Evolutionary conservation across 1,139 yeast species (phyloP), one percentile per base, ranked within the genome.

Genomic region (Eremothecium cymbalariae): DNA sequence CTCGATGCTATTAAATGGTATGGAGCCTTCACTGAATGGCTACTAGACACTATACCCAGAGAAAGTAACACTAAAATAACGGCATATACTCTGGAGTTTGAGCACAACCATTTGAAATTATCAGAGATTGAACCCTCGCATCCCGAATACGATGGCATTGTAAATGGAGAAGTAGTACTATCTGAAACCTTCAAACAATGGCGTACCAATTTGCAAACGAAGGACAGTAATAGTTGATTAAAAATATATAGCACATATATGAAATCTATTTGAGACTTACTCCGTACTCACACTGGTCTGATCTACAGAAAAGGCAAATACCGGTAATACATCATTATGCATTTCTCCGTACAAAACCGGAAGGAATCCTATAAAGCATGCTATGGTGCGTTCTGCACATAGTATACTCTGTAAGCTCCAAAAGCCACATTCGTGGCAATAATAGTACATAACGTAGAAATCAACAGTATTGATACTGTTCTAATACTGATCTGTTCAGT

Each of bases 1-100:
- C 70, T 78, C 55, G 82, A 77, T 42, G 79, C 93, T 3, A 66
- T 86, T 39, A 81, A 78, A 50, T 86, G 93, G 74, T 84, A 84
- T 55, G 90, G 88, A 4, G 88, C 93, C 0, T 72, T 79, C 21
- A 64, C 85, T 33, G 85, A 81, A 38, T 88, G 95, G 95, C 55
- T 86, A 13, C 60, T 63, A 32, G 67, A 65, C 16, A 65, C 63
- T 18, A 62, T 85, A 14, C 78, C 82, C 16, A 59, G 65, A 9
- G 76, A 71, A 38, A 64, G 60, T 26, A 31, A 36, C 3, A 34
- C 41, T 11, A 68, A 64, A 24, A 45, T 61, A 2, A 66, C 59
- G 34, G 68, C 70, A 1, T 75, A 69, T 57, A 59, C 62, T 28
- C 47, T 76, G 26, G 60, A 51, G 13, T 71, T 60, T 40, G 65